Conservation (phyloP, 345 rosid genomes). For the Schrenkiella parvula region DNA sequence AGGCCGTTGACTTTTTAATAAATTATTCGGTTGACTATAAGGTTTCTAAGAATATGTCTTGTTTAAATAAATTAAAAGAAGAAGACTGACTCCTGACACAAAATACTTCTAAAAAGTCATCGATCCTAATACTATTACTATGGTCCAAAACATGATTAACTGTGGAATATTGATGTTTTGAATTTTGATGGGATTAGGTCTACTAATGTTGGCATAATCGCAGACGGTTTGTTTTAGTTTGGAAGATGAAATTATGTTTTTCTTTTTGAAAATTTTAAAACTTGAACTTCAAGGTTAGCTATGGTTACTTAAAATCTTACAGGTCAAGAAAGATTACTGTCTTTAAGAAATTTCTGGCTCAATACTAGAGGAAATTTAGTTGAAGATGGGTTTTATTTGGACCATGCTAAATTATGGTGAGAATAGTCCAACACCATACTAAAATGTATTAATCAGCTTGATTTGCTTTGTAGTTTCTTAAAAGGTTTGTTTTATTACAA, state of each 20-base stretch:
- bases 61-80: neutral
- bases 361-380: neutral
- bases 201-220: neutral
- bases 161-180: neutral
- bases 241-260: neutral
- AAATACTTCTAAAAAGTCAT: neutral
- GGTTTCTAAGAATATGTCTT: neutral
- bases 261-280: neutral
- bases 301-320: neutral
- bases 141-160: neutral
- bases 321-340: neutral
- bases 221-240: neutral
- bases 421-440: neutral
- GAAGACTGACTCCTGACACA: neutral
- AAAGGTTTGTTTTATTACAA: neutral
- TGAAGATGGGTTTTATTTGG: neutral
- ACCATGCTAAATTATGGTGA: neutral
- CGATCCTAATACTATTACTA: neutral
- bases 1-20: slow-evolving; percentile 8
- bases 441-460: neutral
- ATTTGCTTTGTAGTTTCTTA: neutral
- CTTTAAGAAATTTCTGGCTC: neutral
- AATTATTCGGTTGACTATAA: neutral
- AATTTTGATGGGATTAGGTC: neutral
- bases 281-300: neutral